A percentile compares a stretch with the other conserved stretches of the same genome.
Conservation (phyloP, 2,329 filamentous ascomycete genomes). For the Dactylellina drechsleri region DNA sequence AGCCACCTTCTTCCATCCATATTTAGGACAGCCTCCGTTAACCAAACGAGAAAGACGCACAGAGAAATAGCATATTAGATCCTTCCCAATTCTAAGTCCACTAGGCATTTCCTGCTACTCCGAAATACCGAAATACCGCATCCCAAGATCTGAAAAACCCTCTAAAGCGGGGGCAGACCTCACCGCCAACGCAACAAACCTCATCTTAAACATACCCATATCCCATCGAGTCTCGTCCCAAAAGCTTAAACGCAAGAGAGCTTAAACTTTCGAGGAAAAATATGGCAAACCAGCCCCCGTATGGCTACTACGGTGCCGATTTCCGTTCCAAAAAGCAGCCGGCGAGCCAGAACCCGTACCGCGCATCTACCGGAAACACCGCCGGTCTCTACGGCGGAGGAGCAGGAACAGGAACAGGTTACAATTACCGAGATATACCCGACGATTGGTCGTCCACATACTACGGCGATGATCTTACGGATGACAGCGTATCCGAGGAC, state of each 20-base stretch:
- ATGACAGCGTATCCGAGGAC: slow-evolving; percentile 52
- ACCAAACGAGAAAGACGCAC: slow-evolving; percentile 1
- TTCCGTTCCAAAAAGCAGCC: slow-evolving; percentile 27
- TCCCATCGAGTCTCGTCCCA: neutral
- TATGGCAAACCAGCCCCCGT: slow-evolving; percentile 37
- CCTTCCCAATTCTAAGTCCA: neutral
- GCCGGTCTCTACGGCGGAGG: slow-evolving; percentile 31
- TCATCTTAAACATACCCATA: neutral
- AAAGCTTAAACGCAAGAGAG: neutral
- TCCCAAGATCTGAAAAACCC: neutral
- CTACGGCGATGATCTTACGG: slow-evolving; percentile 44
- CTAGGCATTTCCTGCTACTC: neutral
- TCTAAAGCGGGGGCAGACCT: slow-evolving; percentile 2
- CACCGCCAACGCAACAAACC: neutral
- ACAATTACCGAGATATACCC: slow-evolving; percentile 26
- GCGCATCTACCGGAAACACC: slow-evolving; percentile 43
- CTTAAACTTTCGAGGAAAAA: neutral
- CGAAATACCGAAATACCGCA: neutral
- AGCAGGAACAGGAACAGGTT: neutral
- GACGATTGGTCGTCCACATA: slow-evolving; percentile 52
- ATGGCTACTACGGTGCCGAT: slow-evolving; percentile 19
- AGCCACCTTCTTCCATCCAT: neutral
- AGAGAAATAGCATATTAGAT: neutral
- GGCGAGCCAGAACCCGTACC: slow-evolving; percentile 34
- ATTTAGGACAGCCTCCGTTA: neutral